These are phyloP conservation scores for Kitagawia praeruptora DNA, from an alignment of 129 eudicot species.

Conservation along the genomic window DNA sequence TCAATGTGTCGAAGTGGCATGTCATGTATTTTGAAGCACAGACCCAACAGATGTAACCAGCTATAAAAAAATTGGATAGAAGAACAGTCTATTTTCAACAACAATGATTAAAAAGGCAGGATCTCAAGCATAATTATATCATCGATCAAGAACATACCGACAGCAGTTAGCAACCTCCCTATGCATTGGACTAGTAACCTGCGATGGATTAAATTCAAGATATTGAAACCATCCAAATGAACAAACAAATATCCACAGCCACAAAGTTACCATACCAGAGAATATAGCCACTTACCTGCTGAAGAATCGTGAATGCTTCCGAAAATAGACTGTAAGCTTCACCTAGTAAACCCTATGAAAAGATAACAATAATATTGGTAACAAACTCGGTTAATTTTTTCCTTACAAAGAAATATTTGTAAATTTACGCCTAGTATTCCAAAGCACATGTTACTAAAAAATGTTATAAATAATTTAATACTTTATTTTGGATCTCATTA, in stretches of 20 bases:
- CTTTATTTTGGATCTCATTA: not conserved
- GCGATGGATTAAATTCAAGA: constrained; percentile 16
- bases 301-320: constrained; percentile 88
- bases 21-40: not conserved
- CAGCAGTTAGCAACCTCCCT: constrained; percentile 98
- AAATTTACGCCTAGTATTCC: not conserved
- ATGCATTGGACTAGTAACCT: constrained; percentile 99
- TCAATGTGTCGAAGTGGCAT: not conserved
- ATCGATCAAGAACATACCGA: constrained; percentile 41
- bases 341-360: constrained; percentile 82
- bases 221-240: not conserved
- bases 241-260: not conserved
- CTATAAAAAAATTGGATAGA: not conserved
- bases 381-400: not conserved
- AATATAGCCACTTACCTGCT: constrained; percentile 57
- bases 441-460: not conserved
- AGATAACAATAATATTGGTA: not conserved
- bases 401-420: too few species aligned
- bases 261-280: not conserved
- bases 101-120: not conserved
- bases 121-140: not conserved
- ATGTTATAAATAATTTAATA: not conserved
- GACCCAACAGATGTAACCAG: not conserved
- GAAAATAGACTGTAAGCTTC: constrained; percentile 87
- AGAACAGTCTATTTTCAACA: not conserved